Conservation (phyloP, 2,329 filamentous ascomycete species). For the Talaromyces sp. region DNA sequence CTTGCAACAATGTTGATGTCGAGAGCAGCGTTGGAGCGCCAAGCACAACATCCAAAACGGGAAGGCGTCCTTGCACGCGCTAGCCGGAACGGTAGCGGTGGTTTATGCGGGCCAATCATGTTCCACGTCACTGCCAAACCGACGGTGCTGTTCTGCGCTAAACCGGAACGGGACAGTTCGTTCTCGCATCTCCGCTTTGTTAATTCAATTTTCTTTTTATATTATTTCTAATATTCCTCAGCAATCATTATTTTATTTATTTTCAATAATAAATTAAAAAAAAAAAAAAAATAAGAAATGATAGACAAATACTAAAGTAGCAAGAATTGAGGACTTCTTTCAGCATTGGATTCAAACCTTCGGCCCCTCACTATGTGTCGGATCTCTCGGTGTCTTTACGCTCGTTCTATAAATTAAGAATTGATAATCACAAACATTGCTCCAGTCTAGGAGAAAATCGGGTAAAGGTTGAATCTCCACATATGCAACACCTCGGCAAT, state of each 20-base stretch:
- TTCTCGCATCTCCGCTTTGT: background rate
- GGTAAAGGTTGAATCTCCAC: background rate
- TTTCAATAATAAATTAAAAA: too few species aligned
- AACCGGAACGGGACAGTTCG: conserved; percentile 4
- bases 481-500: background rate
- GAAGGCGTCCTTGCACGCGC: background rate
- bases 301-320: too few species aligned
- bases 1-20: too few species aligned
- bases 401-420: background rate
- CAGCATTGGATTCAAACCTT: too few species aligned
- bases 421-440: background rate
- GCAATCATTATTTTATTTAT: too few species aligned
- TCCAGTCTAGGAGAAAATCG: too few species aligned
- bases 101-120: background rate
- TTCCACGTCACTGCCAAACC: background rate
- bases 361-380: too few species aligned
- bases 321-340: too few species aligned
- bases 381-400: too few species aligned
- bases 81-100: background rate
- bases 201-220: too few species aligned
- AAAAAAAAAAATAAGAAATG: too few species aligned
- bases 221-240: too few species aligned
- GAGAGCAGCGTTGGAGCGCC: background rate
- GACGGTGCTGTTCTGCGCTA: background rate
- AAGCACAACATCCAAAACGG: background rate